Percentiles rank a stretch among this genome's conserved stretches.
Evolutionary conservation across 129 eudicot species (phyloP).

Genomic region (Helianthus tuberosus): DNA sequence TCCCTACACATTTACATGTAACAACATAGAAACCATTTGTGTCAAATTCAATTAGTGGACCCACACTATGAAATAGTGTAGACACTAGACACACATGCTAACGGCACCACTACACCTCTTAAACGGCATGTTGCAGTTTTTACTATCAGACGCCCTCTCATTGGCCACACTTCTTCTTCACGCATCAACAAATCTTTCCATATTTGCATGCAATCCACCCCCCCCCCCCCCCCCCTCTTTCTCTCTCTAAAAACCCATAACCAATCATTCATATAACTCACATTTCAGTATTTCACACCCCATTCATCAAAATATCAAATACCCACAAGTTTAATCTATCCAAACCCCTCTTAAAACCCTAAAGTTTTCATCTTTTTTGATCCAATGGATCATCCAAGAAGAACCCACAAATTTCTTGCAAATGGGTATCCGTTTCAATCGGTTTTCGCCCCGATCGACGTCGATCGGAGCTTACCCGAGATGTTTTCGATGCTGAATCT

Average conservation of each 20-base stretch:
- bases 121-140: constrained; percentile 38
- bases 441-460: constrained; percentile 14
- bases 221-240: background rate
- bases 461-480: constrained; percentile 27
- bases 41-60: background rate
- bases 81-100: constrained; percentile 6
- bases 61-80: constrained; percentile 12
- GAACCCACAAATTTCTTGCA: background rate
- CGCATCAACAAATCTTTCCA: constrained; percentile 49
- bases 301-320: background rate
- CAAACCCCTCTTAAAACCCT: constrained; percentile 32
- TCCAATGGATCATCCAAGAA: background rate
- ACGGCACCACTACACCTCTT: constrained; percentile 19
- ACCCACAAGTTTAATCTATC: background rate
- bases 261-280: constrained; percentile 3
- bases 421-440: constrained; percentile 18
- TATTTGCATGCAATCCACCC: constrained; percentile 52
- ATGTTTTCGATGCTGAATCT: constrained; percentile 32
- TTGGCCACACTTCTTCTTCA: constrained; percentile 35
- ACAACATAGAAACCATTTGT: background rate
- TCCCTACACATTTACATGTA: background rate
- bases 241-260: constrained; percentile 16
- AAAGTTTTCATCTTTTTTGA: background rate
- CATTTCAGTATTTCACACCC: background rate
- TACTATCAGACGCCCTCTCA: constrained; percentile 14